A percentile compares a stretch with the other conserved stretches of the same genome.
Conservation (phyloP, 306 rosid genomes). For the Cucumis cinereus region DNA sequence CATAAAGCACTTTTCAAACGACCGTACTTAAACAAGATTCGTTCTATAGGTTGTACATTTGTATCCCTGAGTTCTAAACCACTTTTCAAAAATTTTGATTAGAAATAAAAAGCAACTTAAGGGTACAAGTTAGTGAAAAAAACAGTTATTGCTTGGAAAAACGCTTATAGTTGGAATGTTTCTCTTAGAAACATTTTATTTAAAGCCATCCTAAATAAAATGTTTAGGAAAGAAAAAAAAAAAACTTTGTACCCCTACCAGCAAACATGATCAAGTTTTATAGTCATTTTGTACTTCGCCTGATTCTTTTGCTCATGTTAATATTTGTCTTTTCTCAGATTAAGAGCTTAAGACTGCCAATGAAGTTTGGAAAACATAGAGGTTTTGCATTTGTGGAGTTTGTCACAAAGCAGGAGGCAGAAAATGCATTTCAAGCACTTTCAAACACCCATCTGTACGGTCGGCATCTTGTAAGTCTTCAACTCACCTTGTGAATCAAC, state of each 20-base stretch:
- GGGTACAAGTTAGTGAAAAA: not conserved
- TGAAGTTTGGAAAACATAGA: slow-evolving; percentile 76
- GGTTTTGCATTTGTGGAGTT: slow-evolving; percentile 92
- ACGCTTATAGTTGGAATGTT: not conserved
- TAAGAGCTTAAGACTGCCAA: slow-evolving; percentile 80
- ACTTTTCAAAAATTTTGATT: not conserved
- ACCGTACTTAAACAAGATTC: too few species aligned
- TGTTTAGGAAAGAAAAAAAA: not conserved
- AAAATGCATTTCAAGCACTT: slow-evolving; percentile 68
- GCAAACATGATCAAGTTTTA: not conserved
- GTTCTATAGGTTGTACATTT: too few species aligned
- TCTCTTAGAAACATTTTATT: not conserved
- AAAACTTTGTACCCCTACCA: not conserved
- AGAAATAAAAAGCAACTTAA: not conserved
- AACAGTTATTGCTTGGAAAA: not conserved
- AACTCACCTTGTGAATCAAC: not conserved
- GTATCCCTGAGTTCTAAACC: too few species aligned
- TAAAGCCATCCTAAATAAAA: not conserved
- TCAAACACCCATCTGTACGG: slow-evolving; percentile 69
- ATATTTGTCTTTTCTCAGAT: slow-evolving; percentile 21
- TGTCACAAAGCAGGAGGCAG: slow-evolving; percentile 80
- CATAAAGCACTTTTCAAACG: not conserved
- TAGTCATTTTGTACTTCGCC: not conserved
- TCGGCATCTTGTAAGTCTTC: slow-evolving; percentile 71
- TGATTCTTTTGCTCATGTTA: not conserved